Base-by-base conservation (phyloP, 352 stramenopile genomes). In the Pythium aquatile region DNA sequence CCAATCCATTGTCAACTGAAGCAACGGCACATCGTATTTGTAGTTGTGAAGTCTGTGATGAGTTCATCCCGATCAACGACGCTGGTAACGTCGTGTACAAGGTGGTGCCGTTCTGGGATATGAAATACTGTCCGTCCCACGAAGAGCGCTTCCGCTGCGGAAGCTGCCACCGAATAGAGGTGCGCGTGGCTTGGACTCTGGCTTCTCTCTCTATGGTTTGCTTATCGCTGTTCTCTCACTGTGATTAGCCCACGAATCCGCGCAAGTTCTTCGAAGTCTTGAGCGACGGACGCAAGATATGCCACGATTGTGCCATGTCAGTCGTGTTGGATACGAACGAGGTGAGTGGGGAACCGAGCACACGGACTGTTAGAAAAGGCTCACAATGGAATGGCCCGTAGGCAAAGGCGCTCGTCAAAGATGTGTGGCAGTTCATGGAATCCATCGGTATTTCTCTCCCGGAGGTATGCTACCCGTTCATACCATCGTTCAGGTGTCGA, bases 141-240 rank as follows among this genome's bases (percentile, higher is more conserved):
- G 79, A 90, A n/a, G 69, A 81, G 40, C 65, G 78, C 56, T 81
- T 79, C 26, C 79, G 83, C 2, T 92, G 83, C 69, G 87, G 76
- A 69, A 88, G 81, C 58, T 92, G 83, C 68, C 75, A 87, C 49
- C 81, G 83, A 59, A 73, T 90, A 58, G 83, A 91, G 75, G 82
- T 80, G 53, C 49, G 44, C 11, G 6, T 5, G 11, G 1, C 16
- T 24, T 44, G 24, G 28, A 55, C 3, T 52, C 2, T 24, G 1
- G 42, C 29, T 16, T 44, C 2, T 17, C 28, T 16, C 33, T 28
- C n/a, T 52, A 8, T 14, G 29, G 51, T 10, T 10, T 28, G 57
- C 20, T 24, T 24, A 24, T 24, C 20, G 20, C 20, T 24, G 20
- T 24, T 24, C 20, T 24, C 20, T 24, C 20, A 24, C 20, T 24